Conservation (phyloP, 257 asterid genomes). For the Linaria vulgaris region DNA sequence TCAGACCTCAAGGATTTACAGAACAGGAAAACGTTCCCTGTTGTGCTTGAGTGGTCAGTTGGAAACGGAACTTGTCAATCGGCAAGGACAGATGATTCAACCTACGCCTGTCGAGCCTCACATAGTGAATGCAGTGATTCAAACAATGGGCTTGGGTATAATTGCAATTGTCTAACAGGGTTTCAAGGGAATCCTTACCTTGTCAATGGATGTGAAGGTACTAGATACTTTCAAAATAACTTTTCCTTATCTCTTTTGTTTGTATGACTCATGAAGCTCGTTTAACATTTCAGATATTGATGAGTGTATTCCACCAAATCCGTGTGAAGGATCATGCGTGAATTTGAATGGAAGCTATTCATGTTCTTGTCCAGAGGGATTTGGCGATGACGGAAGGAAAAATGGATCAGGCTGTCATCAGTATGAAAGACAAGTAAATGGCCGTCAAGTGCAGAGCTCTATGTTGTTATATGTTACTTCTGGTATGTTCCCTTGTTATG, state of each 20-base stretch:
- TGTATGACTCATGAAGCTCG: background rate
- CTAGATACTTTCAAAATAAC: background rate
- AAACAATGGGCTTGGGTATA: constrained; percentile 26
- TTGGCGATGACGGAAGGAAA: constrained; percentile 25
- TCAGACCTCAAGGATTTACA: constrained; percentile 20
- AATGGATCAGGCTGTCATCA: constrained; percentile 23
- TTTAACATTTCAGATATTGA: constrained; percentile 29
- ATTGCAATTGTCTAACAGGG: constrained; percentile 32
- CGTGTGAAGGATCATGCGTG: constrained; percentile 23
- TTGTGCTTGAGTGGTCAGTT: constrained; percentile 35
- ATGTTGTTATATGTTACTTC: background rate
- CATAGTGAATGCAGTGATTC: constrained; percentile 31
- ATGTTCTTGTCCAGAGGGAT: constrained; percentile 33
- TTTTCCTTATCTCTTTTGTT: constrained; percentile 2
- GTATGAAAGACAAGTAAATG: background rate
- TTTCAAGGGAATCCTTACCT: constrained; percentile 43
- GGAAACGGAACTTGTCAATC: constrained; percentile 28
- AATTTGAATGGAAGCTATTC: constrained; percentile 15
- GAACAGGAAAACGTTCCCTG: constrained; percentile 17
- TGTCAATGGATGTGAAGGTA: constrained; percentile 42
- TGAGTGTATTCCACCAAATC: constrained; percentile 26
- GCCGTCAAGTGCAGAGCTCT: too few relatives aligned
- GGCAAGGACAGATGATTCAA: constrained; percentile 13
- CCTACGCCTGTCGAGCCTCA: constrained; percentile 31
- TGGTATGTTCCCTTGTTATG: background rate